A percentile compares a stretch with the other conserved stretches of the same genome.
phyloP scores from a whole-genome alignment of 2,329 filamentous ascomycete species.

The Lecanicillium sp. region DNA sequence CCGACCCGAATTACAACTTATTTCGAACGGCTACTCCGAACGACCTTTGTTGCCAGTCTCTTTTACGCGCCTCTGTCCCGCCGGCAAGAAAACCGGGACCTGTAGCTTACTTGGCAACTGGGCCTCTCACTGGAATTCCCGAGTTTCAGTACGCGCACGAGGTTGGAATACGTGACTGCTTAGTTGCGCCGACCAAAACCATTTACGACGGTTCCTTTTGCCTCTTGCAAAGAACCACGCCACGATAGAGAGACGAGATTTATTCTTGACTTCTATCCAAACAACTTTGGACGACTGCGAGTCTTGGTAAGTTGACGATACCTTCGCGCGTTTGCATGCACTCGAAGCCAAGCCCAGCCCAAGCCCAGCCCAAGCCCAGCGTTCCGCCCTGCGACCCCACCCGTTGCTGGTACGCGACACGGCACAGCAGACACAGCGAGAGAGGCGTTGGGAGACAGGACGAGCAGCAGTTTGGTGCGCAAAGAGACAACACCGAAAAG shows the following conservation, averaged over 20 bases:
- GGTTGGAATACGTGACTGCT: slow-evolving; percentile 8
- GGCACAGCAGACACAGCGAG: background rate
- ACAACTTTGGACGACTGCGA: slow-evolving; percentile 2
- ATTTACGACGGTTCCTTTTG: background rate
- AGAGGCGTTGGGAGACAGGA: background rate
- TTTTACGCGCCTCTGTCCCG: background rate
- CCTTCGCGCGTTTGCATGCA: background rate
- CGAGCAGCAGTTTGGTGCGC: background rate
- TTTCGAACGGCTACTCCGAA: background rate
- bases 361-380: too few relatives aligned
- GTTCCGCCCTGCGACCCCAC: background rate
- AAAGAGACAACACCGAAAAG: too few relatives aligned
- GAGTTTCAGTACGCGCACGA: slow-evolving; percentile 9
- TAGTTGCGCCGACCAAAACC: background rate
- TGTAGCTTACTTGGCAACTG: background rate
- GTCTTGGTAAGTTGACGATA: slow-evolving; percentile 3
- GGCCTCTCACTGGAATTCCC: slow-evolving; percentile 13
- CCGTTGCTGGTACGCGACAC: background rate
- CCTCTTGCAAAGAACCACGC: background rate
- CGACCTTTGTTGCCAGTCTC: background rate
- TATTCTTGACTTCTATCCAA: background rate
- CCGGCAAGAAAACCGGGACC: slow-evolving; percentile 1
- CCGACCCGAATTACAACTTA: background rate
- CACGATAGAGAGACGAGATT: background rate
- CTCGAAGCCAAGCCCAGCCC: too few relatives aligned